phyloP scores from a whole-genome alignment of 176 grass and related monocot genomes.

The Triticum urartu region DNA sequence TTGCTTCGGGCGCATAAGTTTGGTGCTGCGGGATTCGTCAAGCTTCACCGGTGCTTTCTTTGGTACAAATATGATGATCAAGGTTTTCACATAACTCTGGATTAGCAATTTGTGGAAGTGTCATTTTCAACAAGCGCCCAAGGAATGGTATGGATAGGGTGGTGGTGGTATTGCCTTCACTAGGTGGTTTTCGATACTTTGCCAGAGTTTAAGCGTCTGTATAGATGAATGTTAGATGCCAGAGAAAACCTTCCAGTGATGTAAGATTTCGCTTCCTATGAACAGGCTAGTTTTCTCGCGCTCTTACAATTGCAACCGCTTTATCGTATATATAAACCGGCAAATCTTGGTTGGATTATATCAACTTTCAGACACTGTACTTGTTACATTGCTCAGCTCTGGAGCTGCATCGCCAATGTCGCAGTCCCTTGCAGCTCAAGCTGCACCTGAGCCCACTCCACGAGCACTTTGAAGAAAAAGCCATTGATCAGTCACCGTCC shows the following conservation, averaged over 20 bases:
- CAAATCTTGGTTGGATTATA: background rate
- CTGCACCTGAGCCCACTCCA: background rate
- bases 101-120: background rate
- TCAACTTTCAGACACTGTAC: background rate
- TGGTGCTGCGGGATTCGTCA: background rate
- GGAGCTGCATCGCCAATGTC: background rate
- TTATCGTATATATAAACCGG: background rate
- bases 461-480: constrained; percentile 8
- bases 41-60: background rate
- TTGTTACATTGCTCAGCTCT: background rate
- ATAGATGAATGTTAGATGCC: background rate
- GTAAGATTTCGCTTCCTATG: background rate
- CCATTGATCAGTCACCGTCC: constrained; percentile 24
- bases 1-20: constrained; percentile 1
- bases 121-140: background rate
- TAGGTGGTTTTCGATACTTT: background rate
- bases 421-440: constrained; percentile 35
- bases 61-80: background rate
- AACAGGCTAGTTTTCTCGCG: background rate
- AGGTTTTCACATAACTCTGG: background rate
- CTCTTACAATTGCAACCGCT: too few relatives aligned
- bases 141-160: background rate
- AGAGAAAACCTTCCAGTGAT: background rate
- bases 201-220: background rate
- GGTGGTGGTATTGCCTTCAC: background rate